phyloP scores from a whole-genome alignment of 768 basidiomycete species.

The Solioccasus polychromus region DNA sequence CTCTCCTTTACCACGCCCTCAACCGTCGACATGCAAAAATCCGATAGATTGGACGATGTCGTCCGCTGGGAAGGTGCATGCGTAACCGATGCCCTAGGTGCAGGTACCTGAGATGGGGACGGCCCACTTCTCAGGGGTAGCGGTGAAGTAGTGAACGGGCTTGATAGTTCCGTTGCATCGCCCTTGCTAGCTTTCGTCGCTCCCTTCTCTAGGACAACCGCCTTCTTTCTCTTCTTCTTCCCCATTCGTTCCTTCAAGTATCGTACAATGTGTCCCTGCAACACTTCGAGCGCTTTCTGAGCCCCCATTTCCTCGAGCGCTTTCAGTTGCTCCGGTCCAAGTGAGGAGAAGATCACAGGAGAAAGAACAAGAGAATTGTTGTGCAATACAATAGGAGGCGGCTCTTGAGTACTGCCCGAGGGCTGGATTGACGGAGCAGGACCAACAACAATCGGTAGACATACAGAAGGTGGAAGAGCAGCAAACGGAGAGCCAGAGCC shows the following conservation, averaged over 20 bases:
- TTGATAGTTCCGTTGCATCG: slow-evolving; percentile 24
- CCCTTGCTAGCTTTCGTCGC: slow-evolving; percentile 39
- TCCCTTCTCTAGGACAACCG: slow-evolving; percentile 37
- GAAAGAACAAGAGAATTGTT: slow-evolving; percentile 82
- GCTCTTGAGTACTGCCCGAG: slow-evolving; percentile 42
- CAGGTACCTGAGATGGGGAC: neutral
- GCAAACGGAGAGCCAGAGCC: slow-evolving; percentile 23
- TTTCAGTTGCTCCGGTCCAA: slow-evolving; percentile 68
- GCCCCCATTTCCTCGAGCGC: slow-evolving; percentile 81
- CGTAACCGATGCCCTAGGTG: neutral
- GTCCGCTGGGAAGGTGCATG: slow-evolving; percentile 2
- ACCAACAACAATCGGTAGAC: slow-evolving; percentile 74
- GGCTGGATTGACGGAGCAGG: slow-evolving; percentile 67
- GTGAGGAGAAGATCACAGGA: slow-evolving; percentile 78
- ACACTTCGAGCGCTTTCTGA: slow-evolving; percentile 72
- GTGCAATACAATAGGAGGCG: slow-evolving; percentile 72
- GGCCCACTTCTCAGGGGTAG: slow-evolving; percentile 24
- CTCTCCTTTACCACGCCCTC: slow-evolving; percentile 16
- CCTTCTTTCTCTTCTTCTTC: slow-evolving; percentile 39
- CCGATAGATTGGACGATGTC: slow-evolving; percentile 5
- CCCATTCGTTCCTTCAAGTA: slow-evolving; percentile 73
- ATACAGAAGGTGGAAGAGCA: slow-evolving; percentile 42
- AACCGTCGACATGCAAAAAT: slow-evolving; percentile 7
- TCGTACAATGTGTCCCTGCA: slow-evolving; percentile 83
- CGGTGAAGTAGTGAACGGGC: slow-evolving; percentile 48